These are phyloP conservation scores for Calycina marina DNA, from an alignment of 2,329 filamentous ascomycete species.

Conservation along the genomic window DNA sequence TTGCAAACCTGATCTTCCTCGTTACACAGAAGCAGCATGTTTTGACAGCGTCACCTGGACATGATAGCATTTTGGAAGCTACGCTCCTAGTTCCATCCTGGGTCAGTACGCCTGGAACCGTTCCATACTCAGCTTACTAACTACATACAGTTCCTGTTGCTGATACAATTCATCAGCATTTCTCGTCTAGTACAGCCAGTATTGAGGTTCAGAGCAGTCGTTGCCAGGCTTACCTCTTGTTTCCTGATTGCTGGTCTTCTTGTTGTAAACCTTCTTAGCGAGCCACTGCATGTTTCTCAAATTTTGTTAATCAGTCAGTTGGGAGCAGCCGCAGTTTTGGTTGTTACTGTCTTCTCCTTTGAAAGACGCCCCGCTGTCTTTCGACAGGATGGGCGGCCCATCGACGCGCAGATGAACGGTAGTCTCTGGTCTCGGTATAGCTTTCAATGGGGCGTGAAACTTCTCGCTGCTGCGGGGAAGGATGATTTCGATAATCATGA, in stretches of 20 bases:
- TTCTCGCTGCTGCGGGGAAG: slow-evolving; percentile 39
- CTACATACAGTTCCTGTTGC: slow-evolving; percentile 29
- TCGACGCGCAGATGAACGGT: slow-evolving; percentile 49
- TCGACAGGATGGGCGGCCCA: slow-evolving; percentile 33
- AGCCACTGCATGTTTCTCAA: background rate
- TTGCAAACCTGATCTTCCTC: slow-evolving; percentile 26
- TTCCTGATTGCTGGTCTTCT: slow-evolving; percentile 7
- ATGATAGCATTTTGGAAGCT: no score
- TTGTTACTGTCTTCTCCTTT: slow-evolving; percentile 23
- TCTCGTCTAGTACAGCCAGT: slow-evolving; percentile 7
- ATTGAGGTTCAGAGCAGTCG: slow-evolving; percentile 7
- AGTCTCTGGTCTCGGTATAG: slow-evolving; percentile 46
- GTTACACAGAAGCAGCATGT: slow-evolving; percentile 23
- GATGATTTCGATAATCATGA: slow-evolving; percentile 47
- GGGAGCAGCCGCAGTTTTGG: slow-evolving; percentile 3
- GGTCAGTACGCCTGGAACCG: slow-evolving; percentile 32
- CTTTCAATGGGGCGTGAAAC: slow-evolving; percentile 43
- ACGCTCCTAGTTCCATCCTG: slow-evolving; percentile 45
- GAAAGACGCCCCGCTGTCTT: slow-evolving; percentile 54
- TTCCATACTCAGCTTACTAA: slow-evolving; percentile 11
- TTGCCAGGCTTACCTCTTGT: slow-evolving; percentile 8
- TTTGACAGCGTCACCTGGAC: no score
- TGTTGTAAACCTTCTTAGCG: slow-evolving; percentile 3
- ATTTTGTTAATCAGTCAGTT: slow-evolving; percentile 8
- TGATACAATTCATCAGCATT: slow-evolving; percentile 21